phyloP scores from a whole-genome alignment of 805 yeast genomes.

The Brettanomyces anomalus region DNA sequence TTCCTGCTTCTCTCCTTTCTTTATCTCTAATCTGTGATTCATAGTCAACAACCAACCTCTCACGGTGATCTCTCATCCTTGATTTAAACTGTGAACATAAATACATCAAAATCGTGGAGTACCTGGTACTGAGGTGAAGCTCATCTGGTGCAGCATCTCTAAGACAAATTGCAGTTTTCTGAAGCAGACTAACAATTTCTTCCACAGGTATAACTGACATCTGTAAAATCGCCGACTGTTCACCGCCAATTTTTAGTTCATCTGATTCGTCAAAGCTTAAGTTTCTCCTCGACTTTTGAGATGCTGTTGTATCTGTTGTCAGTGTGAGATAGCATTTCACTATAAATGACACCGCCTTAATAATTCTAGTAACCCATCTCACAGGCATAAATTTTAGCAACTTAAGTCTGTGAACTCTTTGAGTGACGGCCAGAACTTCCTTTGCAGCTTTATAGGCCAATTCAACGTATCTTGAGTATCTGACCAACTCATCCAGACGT shows the following conservation, averaged over 20 bases:
- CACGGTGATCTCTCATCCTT: conserved; percentile 17
- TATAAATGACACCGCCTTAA: conserved; percentile 81
- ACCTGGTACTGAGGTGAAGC: conserved; percentile 71
- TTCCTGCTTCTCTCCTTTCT: conserved; percentile 6
- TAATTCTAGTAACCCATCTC: conserved; percentile 82
- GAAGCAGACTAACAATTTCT: conserved; percentile 59
- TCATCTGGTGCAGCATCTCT: conserved; percentile 87
- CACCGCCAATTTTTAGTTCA: conserved; percentile 1
- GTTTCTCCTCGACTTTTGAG: not conserved
- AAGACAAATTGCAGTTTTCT: conserved; percentile 61
- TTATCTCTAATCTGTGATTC: conserved; percentile 15
- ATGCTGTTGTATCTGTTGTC: conserved; percentile 23
- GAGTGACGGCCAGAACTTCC: conserved; percentile 64
- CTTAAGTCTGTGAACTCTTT: conserved; percentile 54
- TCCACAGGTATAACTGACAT: conserved; percentile 60
- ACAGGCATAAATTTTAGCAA: conserved; percentile 76
- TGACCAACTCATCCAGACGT: conserved; percentile 60
- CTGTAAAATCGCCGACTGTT: conserved; percentile 25
- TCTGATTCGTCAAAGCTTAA: not conserved
- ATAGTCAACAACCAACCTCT: conserved; percentile 17
- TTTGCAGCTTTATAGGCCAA: conserved; percentile 79
- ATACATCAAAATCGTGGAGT: conserved; percentile 68
- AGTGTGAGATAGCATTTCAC: conserved; percentile 75
- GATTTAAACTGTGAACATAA: conserved; percentile 67
- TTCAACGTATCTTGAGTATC: conserved; percentile 69